A percentile compares a stretch with the other conserved stretches of the same genome.
phyloP scores from a whole-genome alignment of 148 eudicot genomes.

The Selenicereus undatus region DNA sequence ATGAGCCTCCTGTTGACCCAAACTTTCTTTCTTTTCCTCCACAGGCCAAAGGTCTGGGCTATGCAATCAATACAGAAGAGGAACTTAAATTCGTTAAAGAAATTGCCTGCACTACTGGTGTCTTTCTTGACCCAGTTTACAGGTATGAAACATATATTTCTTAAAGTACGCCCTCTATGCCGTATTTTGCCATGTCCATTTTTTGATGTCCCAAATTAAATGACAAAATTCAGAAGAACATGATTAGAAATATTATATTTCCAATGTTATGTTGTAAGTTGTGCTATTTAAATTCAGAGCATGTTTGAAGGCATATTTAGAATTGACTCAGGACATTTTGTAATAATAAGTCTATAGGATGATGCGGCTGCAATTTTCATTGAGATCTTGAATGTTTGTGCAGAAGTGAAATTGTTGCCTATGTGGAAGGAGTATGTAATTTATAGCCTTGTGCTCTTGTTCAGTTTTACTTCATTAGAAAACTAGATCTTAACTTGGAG shows the following conservation, averaged over 20 bases:
- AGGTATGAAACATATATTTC: constrained; percentile 41
- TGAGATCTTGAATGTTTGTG: no score
- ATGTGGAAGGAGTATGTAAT: no score
- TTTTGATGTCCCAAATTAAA: not conserved
- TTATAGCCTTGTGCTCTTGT: no score
- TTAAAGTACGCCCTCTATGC: not conserved
- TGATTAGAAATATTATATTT: not conserved
- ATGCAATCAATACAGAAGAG: constrained; percentile 84
- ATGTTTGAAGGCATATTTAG: not conserved
- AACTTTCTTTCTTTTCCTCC: constrained; percentile 7
- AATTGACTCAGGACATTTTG: not conserved
- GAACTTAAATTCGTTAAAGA: constrained; percentile 85
- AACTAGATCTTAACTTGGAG: no score
- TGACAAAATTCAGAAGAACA: not conserved
- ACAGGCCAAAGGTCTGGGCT: constrained; percentile 96
- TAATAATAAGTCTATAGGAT: not conserved
- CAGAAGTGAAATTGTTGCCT: no score
- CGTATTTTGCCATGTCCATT: not conserved
- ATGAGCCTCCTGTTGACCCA: not conserved
- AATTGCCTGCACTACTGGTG: constrained; percentile 76
- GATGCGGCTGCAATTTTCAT: not conserved
- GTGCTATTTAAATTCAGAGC: not conserved
- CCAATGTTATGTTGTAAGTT: not conserved
- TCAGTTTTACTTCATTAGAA: no score
- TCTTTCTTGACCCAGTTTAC: constrained; percentile 94